Percentiles rank a stretch among this genome's conserved stretches.
These are phyloP conservation scores for Crithidia thermophila DNA, from an alignment of 208 protist species.

Conservation along the genomic window DNA sequence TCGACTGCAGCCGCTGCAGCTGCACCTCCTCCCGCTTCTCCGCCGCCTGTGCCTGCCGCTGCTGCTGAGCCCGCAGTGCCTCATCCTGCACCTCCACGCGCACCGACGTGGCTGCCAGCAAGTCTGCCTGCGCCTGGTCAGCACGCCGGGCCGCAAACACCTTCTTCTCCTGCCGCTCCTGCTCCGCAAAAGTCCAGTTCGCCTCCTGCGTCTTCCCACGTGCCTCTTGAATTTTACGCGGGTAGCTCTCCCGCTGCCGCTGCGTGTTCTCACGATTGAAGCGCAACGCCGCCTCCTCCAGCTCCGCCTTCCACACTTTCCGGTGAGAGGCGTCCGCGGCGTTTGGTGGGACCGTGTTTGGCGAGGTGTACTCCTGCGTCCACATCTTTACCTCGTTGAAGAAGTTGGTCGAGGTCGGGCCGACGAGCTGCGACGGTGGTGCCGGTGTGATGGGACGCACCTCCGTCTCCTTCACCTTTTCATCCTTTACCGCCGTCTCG, in stretches of 20 bases:
- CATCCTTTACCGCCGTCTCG: neutral
- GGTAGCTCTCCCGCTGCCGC: constrained; percentile 30
- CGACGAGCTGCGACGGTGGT: constrained; percentile 27
- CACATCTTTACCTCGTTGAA: constrained; percentile 51
- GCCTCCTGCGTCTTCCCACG: constrained; percentile 30
- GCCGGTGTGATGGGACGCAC: constrained; percentile 2
- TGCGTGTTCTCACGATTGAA: constrained; percentile 39
- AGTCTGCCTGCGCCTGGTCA: constrained; percentile 19
- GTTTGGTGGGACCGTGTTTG: constrained; percentile 31
- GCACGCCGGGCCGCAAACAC: constrained; percentile 14
- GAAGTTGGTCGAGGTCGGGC: constrained; percentile 39
- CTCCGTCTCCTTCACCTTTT: neutral
- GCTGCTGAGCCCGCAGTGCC: constrained; percentile 27
- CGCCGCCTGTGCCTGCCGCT: constrained; percentile 20
- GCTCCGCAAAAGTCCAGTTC: constrained; percentile 27
- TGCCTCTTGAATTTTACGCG: constrained; percentile 27
- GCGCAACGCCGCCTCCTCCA: constrained; percentile 24
- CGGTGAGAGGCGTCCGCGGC: constrained; percentile 32
- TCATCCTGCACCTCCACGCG: constrained; percentile 29
- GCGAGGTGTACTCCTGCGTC: constrained; percentile 35
- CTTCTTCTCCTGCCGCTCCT: constrained; percentile 29
- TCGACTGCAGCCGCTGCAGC: constrained; percentile 29
- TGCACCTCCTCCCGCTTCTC: constrained; percentile 23
- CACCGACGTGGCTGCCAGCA: constrained; percentile 29
- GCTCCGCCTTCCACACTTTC: constrained; percentile 42